Evolutionary conservation across 768 basidiomycete genomes (phyloP).

Genomic region (Lactifluus subvellereus): DNA sequence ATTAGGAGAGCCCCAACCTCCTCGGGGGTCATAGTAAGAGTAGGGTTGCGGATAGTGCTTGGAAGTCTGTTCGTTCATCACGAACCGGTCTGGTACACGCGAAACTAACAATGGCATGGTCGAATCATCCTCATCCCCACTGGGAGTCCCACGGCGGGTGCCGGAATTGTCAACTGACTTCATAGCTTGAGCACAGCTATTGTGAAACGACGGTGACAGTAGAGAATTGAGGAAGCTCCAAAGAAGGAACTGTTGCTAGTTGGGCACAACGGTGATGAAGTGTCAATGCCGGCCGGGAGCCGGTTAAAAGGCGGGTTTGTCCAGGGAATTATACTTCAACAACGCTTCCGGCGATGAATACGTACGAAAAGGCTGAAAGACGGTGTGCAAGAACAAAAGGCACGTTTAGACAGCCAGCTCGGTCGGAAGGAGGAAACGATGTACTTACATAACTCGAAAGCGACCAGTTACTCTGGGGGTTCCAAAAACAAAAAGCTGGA

Average conservation of each 20-base stretch:
- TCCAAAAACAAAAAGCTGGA: background rate
- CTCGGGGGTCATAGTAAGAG: constrained; percentile 37
- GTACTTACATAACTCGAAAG: constrained; percentile 25
- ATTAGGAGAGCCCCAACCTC: constrained; percentile 37
- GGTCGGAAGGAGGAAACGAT: constrained; percentile 3
- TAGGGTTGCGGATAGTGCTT: constrained; percentile 50
- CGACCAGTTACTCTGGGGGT: background rate
- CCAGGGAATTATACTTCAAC: constrained; percentile 1
- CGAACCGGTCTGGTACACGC: constrained; percentile 31
- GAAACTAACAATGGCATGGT: constrained; percentile 33
- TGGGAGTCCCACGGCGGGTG: constrained; percentile 31
- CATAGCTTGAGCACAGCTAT: constrained; percentile 36
- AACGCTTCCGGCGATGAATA: constrained; percentile 1
- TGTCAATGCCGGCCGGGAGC: constrained; percentile 16
- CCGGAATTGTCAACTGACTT: constrained; percentile 33
- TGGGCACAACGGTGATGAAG: constrained; percentile 12
- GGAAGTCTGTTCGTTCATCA: constrained; percentile 43
- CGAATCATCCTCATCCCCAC: constrained; percentile 26
- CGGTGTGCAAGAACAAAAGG: background rate
- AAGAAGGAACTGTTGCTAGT: constrained; percentile 15
- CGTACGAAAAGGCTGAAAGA: background rate
- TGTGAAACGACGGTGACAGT: constrained; percentile 42
- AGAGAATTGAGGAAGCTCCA: background rate
- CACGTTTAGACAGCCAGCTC: constrained; percentile 8
- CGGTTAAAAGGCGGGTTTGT: constrained; percentile 13